Percentiles rank a stretch among this genome's conserved stretches.
These are phyloP conservation scores for Huntiella moniliformis DNA, from an alignment of 2,329 filamentous ascomycete species.

Conservation along the genomic window DNA sequence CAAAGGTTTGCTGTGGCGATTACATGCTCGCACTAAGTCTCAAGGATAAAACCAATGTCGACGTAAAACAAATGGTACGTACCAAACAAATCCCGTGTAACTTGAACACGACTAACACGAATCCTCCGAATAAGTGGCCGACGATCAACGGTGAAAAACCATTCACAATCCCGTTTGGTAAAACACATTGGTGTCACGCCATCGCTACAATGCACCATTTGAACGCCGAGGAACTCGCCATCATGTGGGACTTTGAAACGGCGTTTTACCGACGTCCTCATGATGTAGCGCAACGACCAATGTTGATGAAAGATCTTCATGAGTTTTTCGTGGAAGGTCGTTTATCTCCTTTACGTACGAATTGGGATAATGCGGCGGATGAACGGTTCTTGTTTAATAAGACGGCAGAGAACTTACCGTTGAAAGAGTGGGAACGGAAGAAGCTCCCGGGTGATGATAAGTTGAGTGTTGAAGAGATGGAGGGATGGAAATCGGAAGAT, in stretches of 20 bases:
- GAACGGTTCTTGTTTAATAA: conserved; percentile 24
- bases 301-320: conserved; percentile 30
- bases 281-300: conserved; percentile 14
- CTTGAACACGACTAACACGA: not conserved
- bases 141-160: conserved; percentile 38
- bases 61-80: conserved; percentile 25
- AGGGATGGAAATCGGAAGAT: conserved; percentile 24
- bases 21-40: conserved; percentile 28
- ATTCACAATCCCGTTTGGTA: conserved; percentile 27
- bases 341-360: conserved; percentile 21
- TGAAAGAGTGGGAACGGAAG: conserved; percentile 14
- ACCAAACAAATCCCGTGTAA: not conserved
- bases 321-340: conserved; percentile 25
- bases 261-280: conserved; percentile 17
- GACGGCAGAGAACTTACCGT: conserved; percentile 17
- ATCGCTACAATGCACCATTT: conserved; percentile 38
- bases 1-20: conserved; percentile 31
- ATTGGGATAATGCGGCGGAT: conserved; percentile 37
- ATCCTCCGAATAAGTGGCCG: conserved; percentile 24
- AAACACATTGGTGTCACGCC: conserved; percentile 35
- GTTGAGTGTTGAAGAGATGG: conserved; percentile 20
- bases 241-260: conserved; percentile 33
- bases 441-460: conserved; percentile 18
- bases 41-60: conserved; percentile 24
- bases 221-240: conserved; percentile 29